These are phyloP conservation scores for Picochlorum sp. DNA, from an alignment of 139 green algal species.

Conservation along the genomic window DNA sequence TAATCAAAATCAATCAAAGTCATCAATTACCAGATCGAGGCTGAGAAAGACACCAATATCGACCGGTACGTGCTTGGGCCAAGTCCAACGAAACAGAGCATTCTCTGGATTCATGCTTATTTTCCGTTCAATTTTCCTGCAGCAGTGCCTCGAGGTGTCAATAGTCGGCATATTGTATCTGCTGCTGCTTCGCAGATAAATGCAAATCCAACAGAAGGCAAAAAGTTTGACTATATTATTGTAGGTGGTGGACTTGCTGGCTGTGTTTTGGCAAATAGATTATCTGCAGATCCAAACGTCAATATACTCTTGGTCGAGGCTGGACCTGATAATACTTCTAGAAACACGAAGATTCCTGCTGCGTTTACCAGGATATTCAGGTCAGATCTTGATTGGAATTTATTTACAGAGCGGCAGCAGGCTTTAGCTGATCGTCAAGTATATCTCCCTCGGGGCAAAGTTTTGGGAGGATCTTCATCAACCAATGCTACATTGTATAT, in stretches of 20 bases:
- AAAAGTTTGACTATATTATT: conserved; percentile 86
- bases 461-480: conserved; percentile 71
- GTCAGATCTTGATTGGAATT: conserved; percentile 75
- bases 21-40: no score
- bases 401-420: conserved; percentile 55
- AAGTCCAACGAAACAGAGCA: no score
- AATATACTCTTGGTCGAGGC: conserved; percentile 77
- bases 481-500: conserved; percentile 90
- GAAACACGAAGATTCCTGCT: conserved; percentile 46
- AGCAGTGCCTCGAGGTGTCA: no score
- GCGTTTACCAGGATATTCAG: conserved; percentile 75
- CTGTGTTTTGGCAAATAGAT: conserved; percentile 82
- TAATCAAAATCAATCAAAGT: no score
- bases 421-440: conserved; percentile 51
- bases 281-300: conserved; percentile 67
- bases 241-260: conserved; percentile 81
- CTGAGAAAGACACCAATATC: no score
- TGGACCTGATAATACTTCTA: conserved; percentile 29
- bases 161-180: no score
- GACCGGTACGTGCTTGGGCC: no score
- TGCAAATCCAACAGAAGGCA: conserved; percentile 25
- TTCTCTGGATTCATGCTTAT: no score
- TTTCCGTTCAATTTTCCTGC: no score
- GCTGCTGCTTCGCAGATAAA: neutral
- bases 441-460: conserved; percentile 72